phyloP scores from a whole-genome alignment of 805 yeast species.

The Blastobotrys robertii region DNA sequence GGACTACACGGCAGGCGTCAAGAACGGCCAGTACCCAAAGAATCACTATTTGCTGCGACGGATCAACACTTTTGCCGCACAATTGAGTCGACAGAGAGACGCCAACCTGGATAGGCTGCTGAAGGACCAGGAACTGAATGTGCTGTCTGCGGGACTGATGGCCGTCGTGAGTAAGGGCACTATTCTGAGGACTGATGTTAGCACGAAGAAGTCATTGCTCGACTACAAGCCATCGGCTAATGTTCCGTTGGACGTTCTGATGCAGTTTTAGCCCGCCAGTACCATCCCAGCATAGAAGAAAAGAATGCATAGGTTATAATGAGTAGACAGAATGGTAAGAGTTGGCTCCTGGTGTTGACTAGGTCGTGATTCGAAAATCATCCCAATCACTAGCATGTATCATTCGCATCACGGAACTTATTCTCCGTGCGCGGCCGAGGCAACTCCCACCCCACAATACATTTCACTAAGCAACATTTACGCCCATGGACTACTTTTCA shows the following conservation, averaged over 20 bases:
- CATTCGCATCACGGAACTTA: too few species aligned
- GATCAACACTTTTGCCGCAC: conserved; percentile 14
- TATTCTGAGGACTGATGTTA: conserved; percentile 12
- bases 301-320: too few species aligned
- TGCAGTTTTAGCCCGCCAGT: too few species aligned
- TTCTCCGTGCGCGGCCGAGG: too few species aligned
- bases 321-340: too few species aligned
- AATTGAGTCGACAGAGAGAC: conserved; percentile 7
- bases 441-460: not conserved
- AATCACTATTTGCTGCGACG: conserved; percentile 16
- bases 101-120: conserved; percentile 6
- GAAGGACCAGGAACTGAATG: conserved; percentile 17
- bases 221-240: not conserved
- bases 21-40: conserved; percentile 6
- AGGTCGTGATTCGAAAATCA: too few species aligned
- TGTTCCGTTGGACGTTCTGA: too few species aligned
- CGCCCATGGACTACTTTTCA: conserved; percentile 71
- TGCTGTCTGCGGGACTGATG: conserved; percentile 17
- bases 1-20: conserved; percentile 15
- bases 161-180: conserved; percentile 20
- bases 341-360: too few species aligned
- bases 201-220: conserved; percentile 8
- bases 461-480: not conserved
- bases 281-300: too few species aligned
- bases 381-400: too few species aligned